Base-by-base conservation (phyloP, 2,329 filamentous ascomycete genomes). In the Emydomyces testavorans region DNA sequence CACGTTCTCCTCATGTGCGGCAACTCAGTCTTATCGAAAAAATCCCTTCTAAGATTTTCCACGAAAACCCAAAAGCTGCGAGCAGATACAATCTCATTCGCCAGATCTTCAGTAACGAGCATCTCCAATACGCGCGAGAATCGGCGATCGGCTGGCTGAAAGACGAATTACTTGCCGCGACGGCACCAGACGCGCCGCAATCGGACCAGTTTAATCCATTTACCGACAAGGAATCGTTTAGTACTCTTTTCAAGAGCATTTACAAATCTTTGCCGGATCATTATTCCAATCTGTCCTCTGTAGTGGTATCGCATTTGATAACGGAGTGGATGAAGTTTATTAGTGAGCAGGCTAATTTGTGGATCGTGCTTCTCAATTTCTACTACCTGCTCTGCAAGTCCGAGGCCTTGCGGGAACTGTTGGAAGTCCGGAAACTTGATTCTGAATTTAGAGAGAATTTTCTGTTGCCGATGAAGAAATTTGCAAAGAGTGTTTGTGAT, bases 111-210 rank as follows among this genome's bases (percentile, higher is more conserved):
- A 72, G 77, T 52, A 67, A 77, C 42, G 73, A 73, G 15, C 67
- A 68, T 0, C 71, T 75, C 50, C 69, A 72, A 38, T 74, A 75
- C 13, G 68, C 76, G 31, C 76, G 76, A 55, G 74, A 75, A 29
- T 72, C 71, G 35, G 77, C 76, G 2, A 71, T 80, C 4, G 71
- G 72, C 28, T 80, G 77, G 77, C 63, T 80, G 28, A 80, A 79
- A 56, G 68, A 76, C 34, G 77, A 79, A 56, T 73, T 77, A 0
- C 66, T 79, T 23, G 11, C 20, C n/a, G 13, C 26, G 2, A 20
- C 46, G 13, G 6, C 23, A 23, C n/a, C 13, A 4, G 24, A 10
- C 38, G 13, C n/a, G 15, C 15, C 18, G 15, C 20, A 18, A 28
- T 15, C 13, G 13, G 21, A 6, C 10, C 11, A 20, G n/a, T 23